phyloP scores from a whole-genome alignment of 148 eudicot genomes.

The Salicornia ramosissima region DNA sequence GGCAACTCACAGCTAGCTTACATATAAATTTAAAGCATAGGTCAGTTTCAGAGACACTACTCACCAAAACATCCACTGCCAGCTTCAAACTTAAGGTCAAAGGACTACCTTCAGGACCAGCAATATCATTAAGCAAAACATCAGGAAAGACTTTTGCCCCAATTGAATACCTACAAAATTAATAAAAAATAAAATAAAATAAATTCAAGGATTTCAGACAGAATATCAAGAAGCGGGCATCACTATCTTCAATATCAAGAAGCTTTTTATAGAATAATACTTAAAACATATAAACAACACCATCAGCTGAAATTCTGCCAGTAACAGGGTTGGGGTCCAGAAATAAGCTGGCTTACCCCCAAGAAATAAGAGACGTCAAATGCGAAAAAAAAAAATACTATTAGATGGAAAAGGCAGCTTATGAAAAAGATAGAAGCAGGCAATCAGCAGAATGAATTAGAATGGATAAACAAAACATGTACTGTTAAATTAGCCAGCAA shows the following conservation, averaged over 20 bases:
- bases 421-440: background rate
- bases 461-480: background rate
- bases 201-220: background rate
- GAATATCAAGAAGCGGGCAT: background rate
- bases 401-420: background rate
- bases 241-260: background rate
- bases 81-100: conserved; percentile 89
- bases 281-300: background rate
- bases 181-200: background rate
- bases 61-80: conserved; percentile 91
- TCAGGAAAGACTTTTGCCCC: conserved; percentile 76
- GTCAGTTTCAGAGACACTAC: conserved; percentile 27
- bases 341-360: background rate
- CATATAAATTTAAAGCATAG: no score
- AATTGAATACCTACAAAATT: conserved; percentile 49
- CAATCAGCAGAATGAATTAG: background rate
- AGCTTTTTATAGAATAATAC: background rate
- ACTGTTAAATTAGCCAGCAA: background rate
- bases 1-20: no score
- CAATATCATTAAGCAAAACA: conserved; percentile 92
- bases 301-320: background rate
- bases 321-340: background rate
- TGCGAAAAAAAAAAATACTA: no score
- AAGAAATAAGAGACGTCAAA: no score
- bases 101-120: conserved; percentile 84